phyloP scores from a whole-genome alignment of 2,329 filamentous ascomycete genomes.

The Falciphora oryzae region DNA sequence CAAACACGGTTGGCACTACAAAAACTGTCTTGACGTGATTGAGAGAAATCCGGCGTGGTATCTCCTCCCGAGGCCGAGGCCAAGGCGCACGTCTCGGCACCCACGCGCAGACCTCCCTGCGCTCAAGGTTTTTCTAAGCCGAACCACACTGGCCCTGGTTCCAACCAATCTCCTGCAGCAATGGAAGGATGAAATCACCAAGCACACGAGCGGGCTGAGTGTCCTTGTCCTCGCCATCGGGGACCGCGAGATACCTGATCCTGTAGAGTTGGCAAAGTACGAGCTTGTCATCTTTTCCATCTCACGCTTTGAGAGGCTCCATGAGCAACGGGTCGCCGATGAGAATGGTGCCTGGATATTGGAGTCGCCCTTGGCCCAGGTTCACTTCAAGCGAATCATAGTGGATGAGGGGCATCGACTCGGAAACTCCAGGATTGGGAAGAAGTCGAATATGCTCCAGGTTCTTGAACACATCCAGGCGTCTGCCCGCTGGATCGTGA shows the following conservation, averaged over 20 bases:
- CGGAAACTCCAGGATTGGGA: constrained; percentile 53
- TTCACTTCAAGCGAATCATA: constrained; percentile 85
- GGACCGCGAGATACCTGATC: constrained; percentile 46
- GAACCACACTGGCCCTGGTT: constrained; percentile 70
- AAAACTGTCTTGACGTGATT: constrained; percentile 50
- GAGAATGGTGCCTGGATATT: constrained; percentile 22
- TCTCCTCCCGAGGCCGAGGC: constrained; percentile 40
- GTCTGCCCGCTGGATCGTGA: constrained; percentile 81
- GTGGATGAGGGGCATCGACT: constrained; percentile 89
- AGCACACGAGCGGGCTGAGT: constrained; percentile 64
- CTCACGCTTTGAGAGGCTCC: constrained; percentile 61
- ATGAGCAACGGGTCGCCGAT: constrained; percentile 37
- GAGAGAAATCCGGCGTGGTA: constrained; percentile 55
- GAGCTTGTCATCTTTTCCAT: constrained; percentile 78
- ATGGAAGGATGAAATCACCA: constrained; percentile 74
- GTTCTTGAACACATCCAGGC: constrained; percentile 51
- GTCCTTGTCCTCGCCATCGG: constrained; percentile 57
- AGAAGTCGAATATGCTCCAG: constrained; percentile 49
- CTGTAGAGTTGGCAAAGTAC: constrained; percentile 54
- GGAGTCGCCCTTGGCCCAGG: constrained; percentile 53
- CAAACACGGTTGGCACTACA: constrained; percentile 42
- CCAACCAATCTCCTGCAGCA: constrained; percentile 79
- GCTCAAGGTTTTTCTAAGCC: constrained; percentile 56
- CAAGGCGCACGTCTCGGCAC: constrained; percentile 32
- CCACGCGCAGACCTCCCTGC: constrained; percentile 26